Conservation (phyloP, 2,329 filamentous ascomycete species). For the Pseudohalonectria lignicola region DNA sequence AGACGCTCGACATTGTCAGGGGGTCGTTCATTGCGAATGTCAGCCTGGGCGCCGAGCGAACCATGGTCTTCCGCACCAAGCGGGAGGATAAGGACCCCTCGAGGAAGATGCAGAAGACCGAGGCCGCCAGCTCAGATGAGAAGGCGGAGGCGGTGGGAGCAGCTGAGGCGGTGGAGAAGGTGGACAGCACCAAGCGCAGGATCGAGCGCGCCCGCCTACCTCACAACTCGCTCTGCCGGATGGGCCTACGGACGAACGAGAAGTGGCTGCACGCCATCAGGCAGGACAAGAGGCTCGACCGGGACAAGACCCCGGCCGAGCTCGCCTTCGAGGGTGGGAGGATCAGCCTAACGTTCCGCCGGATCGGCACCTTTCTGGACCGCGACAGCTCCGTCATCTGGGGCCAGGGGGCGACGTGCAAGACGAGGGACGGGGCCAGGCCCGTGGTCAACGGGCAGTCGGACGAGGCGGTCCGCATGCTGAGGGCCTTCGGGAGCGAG, state of each 20-base stretch:
- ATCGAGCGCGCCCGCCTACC: constrained; percentile 63
- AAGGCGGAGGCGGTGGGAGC: too few relatives aligned
- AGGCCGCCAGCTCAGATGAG: constrained; percentile 8
- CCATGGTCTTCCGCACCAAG: constrained; percentile 83
- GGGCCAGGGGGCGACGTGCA: constrained; percentile 78
- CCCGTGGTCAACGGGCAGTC: constrained; percentile 60
- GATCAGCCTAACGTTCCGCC: constrained; percentile 85
- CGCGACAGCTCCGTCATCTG: constrained; percentile 59
- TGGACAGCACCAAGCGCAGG: constrained; percentile 28
- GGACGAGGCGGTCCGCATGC: constrained; percentile 53
- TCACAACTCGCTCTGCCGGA: constrained; percentile 79
- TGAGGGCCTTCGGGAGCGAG: constrained; percentile 74
- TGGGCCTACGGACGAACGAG: constrained; percentile 72
- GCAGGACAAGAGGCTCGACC: constrained; percentile 63
- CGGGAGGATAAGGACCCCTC: constrained; percentile 36
- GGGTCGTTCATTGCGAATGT: constrained; percentile 84
- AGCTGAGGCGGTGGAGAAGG: constrained; percentile 13
- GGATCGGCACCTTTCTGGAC: constrained; percentile 77
- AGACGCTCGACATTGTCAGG: constrained; percentile 80
- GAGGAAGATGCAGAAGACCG: constrained; percentile 8
- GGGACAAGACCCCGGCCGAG: constrained; percentile 60
- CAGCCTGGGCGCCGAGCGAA: constrained; percentile 82
- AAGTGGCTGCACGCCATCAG: constrained; percentile 89
- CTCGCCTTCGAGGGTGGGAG: constrained; percentile 63
- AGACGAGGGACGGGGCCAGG: constrained; percentile 48